Evolutionary conservation across 176 grass and related monocot species (phyloP).

Genomic region (Triticum dicoccoides): DNA sequence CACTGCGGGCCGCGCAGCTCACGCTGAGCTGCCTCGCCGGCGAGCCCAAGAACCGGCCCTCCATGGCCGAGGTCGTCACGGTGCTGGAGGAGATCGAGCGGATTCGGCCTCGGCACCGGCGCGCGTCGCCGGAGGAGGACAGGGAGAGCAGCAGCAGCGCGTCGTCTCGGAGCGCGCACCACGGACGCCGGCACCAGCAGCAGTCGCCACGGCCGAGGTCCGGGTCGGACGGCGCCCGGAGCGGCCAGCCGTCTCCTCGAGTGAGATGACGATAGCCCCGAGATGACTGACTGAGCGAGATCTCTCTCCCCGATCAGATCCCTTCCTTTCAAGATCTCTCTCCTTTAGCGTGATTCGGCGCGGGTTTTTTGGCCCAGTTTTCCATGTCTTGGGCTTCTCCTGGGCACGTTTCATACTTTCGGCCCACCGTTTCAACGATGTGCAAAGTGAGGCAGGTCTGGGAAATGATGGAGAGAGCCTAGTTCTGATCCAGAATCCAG

Average conservation of each 20-base stretch:
- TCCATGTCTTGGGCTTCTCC: not conserved
- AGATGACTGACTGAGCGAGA: not conserved
- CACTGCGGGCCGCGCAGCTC: slow-evolving; percentile 43
- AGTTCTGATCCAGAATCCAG: too few relatives aligned
- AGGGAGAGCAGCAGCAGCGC: not conserved
- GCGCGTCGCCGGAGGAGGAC: not conserved
- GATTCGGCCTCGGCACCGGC: slow-evolving; percentile 20
- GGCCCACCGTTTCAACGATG: not conserved
- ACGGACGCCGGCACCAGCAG: not conserved
- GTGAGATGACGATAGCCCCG: not conserved
- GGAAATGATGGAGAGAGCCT: too few relatives aligned
- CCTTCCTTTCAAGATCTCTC: not conserved
- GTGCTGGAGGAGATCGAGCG: slow-evolving; percentile 43
- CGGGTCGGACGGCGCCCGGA: not conserved
- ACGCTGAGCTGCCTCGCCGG: slow-evolving; percentile 44
- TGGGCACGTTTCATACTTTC: not conserved
- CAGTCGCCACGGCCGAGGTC: not conserved
- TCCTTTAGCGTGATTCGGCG: not conserved
- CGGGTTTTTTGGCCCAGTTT: not conserved
- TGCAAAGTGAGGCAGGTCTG: too few relatives aligned
- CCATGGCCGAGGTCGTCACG: slow-evolving; percentile 40
- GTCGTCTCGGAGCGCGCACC: not conserved
- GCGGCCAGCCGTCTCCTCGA: not conserved
- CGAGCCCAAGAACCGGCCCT: slow-evolving; percentile 42
- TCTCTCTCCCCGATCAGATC: not conserved